These are phyloP conservation scores for Leptographium galeiforme DNA, from an alignment of 2,329 filamentous ascomycete species.

Conservation along the genomic window DNA sequence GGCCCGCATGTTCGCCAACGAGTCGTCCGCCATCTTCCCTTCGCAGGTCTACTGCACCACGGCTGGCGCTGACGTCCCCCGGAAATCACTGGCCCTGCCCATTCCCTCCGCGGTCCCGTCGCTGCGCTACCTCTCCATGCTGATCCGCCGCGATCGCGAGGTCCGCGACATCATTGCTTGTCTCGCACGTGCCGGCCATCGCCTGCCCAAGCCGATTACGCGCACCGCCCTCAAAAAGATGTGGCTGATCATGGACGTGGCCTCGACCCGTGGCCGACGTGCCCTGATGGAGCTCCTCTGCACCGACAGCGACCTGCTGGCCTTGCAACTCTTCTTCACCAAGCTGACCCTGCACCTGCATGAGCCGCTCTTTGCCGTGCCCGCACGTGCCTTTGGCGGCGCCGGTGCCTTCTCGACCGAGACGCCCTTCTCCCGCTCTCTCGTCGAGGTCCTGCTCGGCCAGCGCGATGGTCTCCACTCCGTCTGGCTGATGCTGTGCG, in stretches of 20 bases:
- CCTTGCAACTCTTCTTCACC: conserved; percentile 50
- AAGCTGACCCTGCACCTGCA: conserved; percentile 61
- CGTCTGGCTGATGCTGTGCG: conserved; percentile 47
- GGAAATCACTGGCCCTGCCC: neutral
- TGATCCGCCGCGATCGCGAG: conserved; percentile 42
- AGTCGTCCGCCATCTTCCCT: conserved; percentile 43
- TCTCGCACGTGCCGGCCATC: conserved; percentile 44
- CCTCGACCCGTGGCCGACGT: conserved; percentile 19
- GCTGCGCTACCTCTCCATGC: conserved; percentile 56
- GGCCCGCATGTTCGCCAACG: conserved; percentile 38
- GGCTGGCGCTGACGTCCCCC: neutral
- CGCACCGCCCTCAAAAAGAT: conserved; percentile 42
- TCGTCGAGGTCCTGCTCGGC: conserved; percentile 46
- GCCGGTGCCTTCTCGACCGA: neutral
- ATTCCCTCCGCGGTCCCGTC: conserved; percentile 1
- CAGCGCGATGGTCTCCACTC: conserved; percentile 37
- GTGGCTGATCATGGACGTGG: conserved; percentile 33
- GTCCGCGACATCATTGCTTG: conserved; percentile 49
- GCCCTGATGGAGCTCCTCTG: conserved; percentile 40
- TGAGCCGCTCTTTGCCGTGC: conserved; percentile 40
- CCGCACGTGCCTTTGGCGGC: neutral
- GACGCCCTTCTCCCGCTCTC: conserved; percentile 2
- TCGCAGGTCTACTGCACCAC: conserved; percentile 39
- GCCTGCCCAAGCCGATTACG: conserved; percentile 27
- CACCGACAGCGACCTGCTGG: conserved; percentile 45